A percentile compares a stretch with the other conserved stretches of the same genome.
These are phyloP conservation scores for Xenoacremonium recifei DNA, from an alignment of 2,329 filamentous ascomycete species.

Conservation along the genomic window DNA sequence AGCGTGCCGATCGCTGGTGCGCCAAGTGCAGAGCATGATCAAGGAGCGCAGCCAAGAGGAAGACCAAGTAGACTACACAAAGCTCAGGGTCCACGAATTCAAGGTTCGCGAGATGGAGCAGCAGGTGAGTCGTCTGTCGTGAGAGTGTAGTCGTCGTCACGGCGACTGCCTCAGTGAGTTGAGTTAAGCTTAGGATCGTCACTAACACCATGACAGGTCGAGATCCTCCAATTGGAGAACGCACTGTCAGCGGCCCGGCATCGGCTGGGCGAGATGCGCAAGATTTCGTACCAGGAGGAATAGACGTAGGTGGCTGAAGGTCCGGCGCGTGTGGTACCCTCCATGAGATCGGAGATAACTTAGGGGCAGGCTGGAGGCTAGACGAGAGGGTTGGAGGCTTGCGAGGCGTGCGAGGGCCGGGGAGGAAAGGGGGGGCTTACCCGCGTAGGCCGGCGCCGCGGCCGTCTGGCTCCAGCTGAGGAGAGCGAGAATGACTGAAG, in stretches of 20 bases:
- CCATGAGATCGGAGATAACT: background rate
- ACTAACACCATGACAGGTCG: conserved; percentile 61
- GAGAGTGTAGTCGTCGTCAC: too few species aligned
- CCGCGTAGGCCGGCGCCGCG: background rate
- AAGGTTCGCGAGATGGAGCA: conserved; percentile 99
- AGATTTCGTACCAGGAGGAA: conserved; percentile 90
- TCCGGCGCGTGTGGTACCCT: background rate
- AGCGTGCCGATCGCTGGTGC: conserved; percentile 82
- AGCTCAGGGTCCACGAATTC: conserved; percentile 91
- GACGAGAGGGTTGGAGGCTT: too few species aligned
- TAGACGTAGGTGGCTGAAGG: conserved; percentile 23
- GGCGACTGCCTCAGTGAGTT: too few species aligned
- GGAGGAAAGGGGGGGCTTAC: background rate
- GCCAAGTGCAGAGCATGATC: conserved; percentile 94
- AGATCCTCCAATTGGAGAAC: conserved; percentile 96
- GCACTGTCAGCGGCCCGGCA: conserved; percentile 74
- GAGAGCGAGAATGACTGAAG: background rate
- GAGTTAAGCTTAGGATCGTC: too few species aligned
- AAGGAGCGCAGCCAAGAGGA: conserved; percentile 80
- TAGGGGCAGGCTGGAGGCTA: conserved; percentile 1
- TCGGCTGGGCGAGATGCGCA: conserved; percentile 93
- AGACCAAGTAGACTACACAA: conserved; percentile 82
- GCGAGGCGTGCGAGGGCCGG: too few species aligned
- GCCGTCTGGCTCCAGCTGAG: background rate
- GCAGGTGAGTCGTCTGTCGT: conserved; percentile 77